These are phyloP conservation scores for Astrocystis sublimbata DNA, from an alignment of 495 filamentous ascomycete genomes.

Conservation along the genomic window DNA sequence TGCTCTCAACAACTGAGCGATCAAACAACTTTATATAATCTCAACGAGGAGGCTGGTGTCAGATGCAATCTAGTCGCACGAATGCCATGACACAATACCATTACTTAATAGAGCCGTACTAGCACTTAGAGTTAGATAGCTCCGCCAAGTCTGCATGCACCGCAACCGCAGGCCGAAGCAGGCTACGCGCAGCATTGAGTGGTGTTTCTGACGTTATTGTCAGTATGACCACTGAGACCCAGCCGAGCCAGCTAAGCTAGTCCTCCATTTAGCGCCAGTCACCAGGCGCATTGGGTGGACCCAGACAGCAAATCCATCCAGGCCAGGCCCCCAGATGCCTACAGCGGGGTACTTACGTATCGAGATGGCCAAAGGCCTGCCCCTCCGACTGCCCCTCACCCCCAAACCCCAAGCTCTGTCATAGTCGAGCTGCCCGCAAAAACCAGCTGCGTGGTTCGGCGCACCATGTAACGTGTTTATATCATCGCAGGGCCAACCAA, in stretches of 20 bases:
- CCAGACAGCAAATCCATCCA: conserved; percentile 9
- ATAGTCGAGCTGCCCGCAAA: conserved; percentile 3
- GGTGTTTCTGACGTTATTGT: neutral
- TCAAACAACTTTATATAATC: neutral
- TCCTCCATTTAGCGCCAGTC: neutral
- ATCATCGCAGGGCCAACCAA: neutral
- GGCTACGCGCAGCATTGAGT: neutral
- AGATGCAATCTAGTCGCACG: neutral
- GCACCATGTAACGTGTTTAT: neutral
- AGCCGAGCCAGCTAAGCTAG: neutral
- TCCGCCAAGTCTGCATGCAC: no score
- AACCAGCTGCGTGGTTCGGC: neutral
- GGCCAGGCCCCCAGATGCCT: neutral
- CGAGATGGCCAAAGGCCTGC: neutral
- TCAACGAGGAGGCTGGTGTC: neutral
- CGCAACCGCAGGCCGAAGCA: neutral
- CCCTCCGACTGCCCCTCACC: conserved; percentile 9
- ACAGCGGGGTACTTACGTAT: neutral
- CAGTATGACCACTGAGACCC: neutral
- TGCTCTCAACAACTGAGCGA: neutral
- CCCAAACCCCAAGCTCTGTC: conserved; percentile 1
- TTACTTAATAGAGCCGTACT: neutral
- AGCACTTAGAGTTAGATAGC: no score
- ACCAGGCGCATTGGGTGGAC: conserved; percentile 4
- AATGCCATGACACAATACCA: neutral